Evolutionary conservation across 495 filamentous ascomycete genomes (phyloP), one percentile per base, ranked within the genome.

Genomic region (Penicillium verhagenii): DNA sequence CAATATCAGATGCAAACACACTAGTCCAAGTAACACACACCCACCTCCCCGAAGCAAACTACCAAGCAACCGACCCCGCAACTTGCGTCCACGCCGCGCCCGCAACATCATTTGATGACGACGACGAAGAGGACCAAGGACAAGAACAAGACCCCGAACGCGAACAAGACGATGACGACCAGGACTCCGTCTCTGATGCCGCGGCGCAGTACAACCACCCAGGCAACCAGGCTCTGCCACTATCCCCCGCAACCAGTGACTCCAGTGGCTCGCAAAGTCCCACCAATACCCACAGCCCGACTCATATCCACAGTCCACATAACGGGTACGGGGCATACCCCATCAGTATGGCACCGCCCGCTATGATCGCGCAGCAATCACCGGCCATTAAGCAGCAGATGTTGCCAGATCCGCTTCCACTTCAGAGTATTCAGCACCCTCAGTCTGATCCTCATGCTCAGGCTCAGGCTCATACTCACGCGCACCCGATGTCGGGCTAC

Each of bases 251-350:
- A 1, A 55, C 61, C 9, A 67, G 64, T 28, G 58, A 59, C 13
- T 67, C 61, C 4, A 67, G 64, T 55, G 64, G 55, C 3, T 58
- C 64, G 3, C 61, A 61, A 18, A 66, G 60, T 28, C 64, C 64
- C 13, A 39, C 37, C n/a, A n/a, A n/a, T n/a, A n/a, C n/a, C n/a
- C n/a, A n/a, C n/a, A n/a, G n/a, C n/a, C n/a, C n/a, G n/a, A n/a
- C n/a, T n/a, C n/a, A n/a, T n/a, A n/a, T n/a, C 4, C 33, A 35
- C 33, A 35, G 33, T 14, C 33, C 33, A 4, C 53, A 53, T 3
- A 49, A 49, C 1, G 50, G 44, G 1, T 65, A 50, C 38, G 46
- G 56, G 16, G n/a, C 54, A 8, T 63, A 65, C 14, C 50, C 52
- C 0, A 19, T 57, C 26, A 18, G 13, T 13, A 60, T 65, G 53